phyloP scores from a whole-genome alignment of 108 stramenopile species.

The Hondaea fermentalgiana region DNA sequence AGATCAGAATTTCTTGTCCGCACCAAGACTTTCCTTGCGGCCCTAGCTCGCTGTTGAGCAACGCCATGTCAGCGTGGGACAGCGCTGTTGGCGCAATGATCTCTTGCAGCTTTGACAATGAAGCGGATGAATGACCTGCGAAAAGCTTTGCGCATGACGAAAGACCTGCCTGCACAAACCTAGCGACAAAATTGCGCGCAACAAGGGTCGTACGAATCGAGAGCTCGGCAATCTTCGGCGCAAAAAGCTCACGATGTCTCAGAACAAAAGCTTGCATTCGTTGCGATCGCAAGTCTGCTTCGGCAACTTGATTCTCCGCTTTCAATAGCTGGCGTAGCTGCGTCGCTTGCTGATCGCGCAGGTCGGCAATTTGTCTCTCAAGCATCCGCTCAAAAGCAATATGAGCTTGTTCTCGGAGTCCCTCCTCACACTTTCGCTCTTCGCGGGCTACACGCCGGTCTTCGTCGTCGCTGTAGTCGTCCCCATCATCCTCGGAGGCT shows the following conservation, averaged over 20 bases:
- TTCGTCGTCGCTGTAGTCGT: not conserved
- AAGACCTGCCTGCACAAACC: not conserved
- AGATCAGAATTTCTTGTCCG: not conserved
- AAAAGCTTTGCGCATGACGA: not conserved
- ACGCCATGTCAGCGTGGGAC: not conserved
- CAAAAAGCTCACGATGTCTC: not conserved
- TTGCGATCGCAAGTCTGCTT: not conserved
- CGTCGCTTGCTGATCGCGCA: not conserved
- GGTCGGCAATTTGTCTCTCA: not conserved
- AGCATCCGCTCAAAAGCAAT: not conserved
- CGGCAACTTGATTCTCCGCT: not conserved
- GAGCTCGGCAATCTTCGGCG: not conserved
- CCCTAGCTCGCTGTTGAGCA: not conserved
- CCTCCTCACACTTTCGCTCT: not conserved
- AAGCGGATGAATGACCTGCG: not conserved
- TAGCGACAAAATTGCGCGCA: not conserved
- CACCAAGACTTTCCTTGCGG: not conserved
- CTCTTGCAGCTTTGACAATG: not conserved
- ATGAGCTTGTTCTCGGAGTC: not conserved
- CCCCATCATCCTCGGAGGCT: not conserved
- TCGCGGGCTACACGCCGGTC: not conserved
- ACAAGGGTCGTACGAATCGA: not conserved
- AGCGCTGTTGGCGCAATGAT: not conserved
- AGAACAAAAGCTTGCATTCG: not conserved
- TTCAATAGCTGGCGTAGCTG: not conserved